Conservation (phyloP, 2,329 filamentous ascomycete species). For the Hypoxylon sp. region DNA sequence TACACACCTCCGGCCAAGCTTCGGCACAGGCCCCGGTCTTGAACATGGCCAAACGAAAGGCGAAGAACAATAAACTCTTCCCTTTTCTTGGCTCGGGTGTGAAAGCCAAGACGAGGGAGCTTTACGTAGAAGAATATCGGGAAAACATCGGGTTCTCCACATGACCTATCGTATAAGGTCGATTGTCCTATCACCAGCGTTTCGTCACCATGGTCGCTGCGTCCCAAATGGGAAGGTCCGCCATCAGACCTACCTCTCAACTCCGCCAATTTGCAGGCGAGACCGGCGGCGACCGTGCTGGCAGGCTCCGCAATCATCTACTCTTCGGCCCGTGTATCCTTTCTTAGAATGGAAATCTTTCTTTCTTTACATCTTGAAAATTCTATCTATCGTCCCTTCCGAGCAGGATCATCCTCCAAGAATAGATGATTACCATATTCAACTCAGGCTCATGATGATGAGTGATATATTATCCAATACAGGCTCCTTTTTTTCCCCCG, state of each 20-base stretch:
- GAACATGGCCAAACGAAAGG: neutral
- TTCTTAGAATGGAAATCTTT: neutral
- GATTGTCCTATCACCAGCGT: neutral
- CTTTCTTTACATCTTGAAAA: too few relatives aligned
- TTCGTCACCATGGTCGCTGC: slow-evolving; percentile 8
- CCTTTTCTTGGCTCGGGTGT: slow-evolving; percentile 11
- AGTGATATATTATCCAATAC: too few relatives aligned
- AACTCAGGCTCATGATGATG: too few relatives aligned
- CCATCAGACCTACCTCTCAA: slow-evolving; percentile 2
- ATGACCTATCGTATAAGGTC: neutral
- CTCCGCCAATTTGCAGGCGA: slow-evolving; percentile 12
- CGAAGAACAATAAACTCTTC: neutral
- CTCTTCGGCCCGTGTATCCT: slow-evolving; percentile 35
- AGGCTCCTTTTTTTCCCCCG: too few relatives aligned
- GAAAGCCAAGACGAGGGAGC: slow-evolving; percentile 23
- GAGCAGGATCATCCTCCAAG: too few relatives aligned
- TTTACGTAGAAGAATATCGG: slow-evolving; percentile 19
- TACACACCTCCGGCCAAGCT: slow-evolving; percentile 25
- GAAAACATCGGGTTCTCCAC: slow-evolving; percentile 39
- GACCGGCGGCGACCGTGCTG: slow-evolving; percentile 26
- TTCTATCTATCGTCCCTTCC: too few relatives aligned
- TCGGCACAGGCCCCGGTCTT: slow-evolving; percentile 10
- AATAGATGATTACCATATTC: too few relatives aligned
- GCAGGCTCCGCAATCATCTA: slow-evolving; percentile 7
- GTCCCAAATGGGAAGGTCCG: slow-evolving; percentile 35